These are phyloP conservation scores for Alnus rubra DNA, from an alignment of 306 rosid species.

Conservation along the genomic window DNA sequence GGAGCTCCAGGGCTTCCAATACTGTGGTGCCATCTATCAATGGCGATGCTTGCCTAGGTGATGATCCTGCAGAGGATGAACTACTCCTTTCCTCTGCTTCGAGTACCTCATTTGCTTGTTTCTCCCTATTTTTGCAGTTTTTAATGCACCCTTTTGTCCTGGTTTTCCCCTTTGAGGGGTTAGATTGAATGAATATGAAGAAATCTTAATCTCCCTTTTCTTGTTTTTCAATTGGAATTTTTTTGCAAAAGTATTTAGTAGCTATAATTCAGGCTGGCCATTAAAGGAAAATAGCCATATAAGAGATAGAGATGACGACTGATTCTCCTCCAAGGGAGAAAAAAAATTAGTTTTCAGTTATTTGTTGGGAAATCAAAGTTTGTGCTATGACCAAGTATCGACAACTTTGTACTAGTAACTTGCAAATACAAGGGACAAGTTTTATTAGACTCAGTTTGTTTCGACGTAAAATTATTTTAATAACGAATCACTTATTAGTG, in stretches of 20 bases:
- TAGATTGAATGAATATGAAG: constrained; percentile 4
- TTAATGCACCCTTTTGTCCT: constrained; percentile 11
- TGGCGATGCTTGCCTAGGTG: constrained; percentile 1
- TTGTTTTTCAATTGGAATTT: background rate
- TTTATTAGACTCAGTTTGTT: too few relatives aligned
- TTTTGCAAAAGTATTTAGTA: background rate
- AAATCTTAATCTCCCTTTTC: background rate
- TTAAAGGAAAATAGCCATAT: constrained; percentile 20
- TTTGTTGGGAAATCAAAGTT: too few relatives aligned
- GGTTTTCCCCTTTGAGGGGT: background rate
- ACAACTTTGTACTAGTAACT: too few relatives aligned
- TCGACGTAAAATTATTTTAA: too few relatives aligned
- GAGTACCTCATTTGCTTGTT: constrained; percentile 2
- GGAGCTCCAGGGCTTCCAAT: constrained; percentile 41
- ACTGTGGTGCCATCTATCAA: background rate
- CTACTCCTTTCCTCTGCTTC: constrained; percentile 37
- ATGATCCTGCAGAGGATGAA: constrained; percentile 36
- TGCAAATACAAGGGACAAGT: too few relatives aligned
- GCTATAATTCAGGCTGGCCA: constrained; percentile 56
- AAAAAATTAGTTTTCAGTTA: constrained; percentile 14
- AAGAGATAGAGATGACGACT: constrained; percentile 27
- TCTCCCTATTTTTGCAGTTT: constrained; percentile 44
- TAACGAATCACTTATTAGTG: too few relatives aligned
- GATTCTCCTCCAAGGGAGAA: constrained; percentile 27
- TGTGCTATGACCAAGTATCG: too few relatives aligned